A percentile compares a stretch with the other conserved stretches of the same genome.
Evolutionary conservation across 148 eudicot genomes (phyloP).

Genomic region (Persicaria tinctoria): DNA sequence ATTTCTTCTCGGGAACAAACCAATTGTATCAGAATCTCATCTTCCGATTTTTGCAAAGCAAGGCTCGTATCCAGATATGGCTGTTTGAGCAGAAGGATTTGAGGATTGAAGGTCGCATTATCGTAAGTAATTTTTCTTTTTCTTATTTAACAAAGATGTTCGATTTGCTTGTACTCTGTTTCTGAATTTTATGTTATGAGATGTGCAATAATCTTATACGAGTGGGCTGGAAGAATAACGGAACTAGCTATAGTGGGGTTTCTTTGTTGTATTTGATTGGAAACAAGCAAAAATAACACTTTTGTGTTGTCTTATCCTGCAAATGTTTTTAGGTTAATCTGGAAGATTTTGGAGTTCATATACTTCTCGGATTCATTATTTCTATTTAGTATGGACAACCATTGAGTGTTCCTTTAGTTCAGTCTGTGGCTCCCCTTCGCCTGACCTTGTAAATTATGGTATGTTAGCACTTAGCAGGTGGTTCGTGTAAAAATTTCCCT

Average conservation of each 20-base stretch:
- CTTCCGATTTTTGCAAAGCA: constrained; percentile 35
- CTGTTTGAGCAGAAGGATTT: constrained; percentile 91
- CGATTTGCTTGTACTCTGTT: neutral
- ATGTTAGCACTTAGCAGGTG: no score
- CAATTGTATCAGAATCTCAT: constrained; percentile 28
- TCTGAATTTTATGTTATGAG: no score
- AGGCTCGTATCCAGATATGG: constrained; percentile 95
- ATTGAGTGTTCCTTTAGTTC: neutral
- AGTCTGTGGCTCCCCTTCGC: neutral
- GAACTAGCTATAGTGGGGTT: no score
- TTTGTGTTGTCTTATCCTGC: no score
- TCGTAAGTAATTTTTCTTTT: constrained; percentile 33
- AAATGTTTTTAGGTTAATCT: no score
- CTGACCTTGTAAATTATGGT: neutral
- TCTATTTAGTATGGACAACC: neutral
- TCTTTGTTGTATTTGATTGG: no score
- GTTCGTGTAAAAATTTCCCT: neutral
- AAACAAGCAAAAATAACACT: no score
- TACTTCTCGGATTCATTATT: neutral
- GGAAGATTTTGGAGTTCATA: neutral
- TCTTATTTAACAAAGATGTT: neutral
- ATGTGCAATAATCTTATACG: no score
- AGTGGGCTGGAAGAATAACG: no score
- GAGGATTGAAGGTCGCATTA: constrained; percentile 93
- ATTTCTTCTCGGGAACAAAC: neutral